Percentiles rank a stretch among this genome's conserved stretches.
phyloP scores from a whole-genome alignment of 768 basidiomycete genomes.

The Mycena kentingensis region DNA sequence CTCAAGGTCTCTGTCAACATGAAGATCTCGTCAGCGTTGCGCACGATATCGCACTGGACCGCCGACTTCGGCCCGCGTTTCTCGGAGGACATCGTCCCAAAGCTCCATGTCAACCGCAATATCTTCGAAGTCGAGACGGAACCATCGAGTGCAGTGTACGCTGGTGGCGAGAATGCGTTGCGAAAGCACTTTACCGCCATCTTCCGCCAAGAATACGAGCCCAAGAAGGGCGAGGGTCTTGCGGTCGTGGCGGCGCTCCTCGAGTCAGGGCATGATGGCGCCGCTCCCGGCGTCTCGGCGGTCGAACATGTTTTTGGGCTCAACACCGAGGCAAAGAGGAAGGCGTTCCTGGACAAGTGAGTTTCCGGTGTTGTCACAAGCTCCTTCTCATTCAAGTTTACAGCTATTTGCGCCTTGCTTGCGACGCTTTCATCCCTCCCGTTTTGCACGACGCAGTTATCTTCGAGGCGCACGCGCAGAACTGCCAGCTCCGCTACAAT shows the following conservation, averaged over 20 bases:
- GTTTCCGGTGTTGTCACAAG: conserved; percentile 5
- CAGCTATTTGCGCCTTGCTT: conserved; percentile 55
- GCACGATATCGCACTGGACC: conserved; percentile 62
- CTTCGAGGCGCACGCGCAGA: conserved; percentile 65
- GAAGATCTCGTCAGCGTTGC: conserved; percentile 57
- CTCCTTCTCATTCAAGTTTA: background rate
- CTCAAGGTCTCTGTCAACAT: conserved; percentile 57
- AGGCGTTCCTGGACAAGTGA: conserved; percentile 50
- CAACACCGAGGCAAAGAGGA: conserved; percentile 47
- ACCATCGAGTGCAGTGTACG: conserved; percentile 50
- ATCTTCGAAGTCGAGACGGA: conserved; percentile 51
- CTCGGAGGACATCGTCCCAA: conserved; percentile 50
- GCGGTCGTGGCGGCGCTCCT: conserved; percentile 55
- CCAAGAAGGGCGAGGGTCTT: conserved; percentile 42
- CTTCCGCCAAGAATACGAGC: conserved; percentile 45
- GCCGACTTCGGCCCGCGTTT: conserved; percentile 61
- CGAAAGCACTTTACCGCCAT: conserved; percentile 58
- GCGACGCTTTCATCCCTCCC: conserved; percentile 53
- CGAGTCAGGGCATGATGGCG: conserved; percentile 50
- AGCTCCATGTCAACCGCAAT: conserved; percentile 42
- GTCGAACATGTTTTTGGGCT: conserved; percentile 49
- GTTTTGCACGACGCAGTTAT: conserved; percentile 57
- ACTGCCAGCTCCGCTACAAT: conserved; percentile 52
- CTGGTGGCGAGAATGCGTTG: conserved; percentile 42
- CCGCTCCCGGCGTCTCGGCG: conserved; percentile 44